Percentiles rank a stretch among this genome's conserved stretches.
Conservation (phyloP, 2,329 filamentous ascomycete genomes). For the Alternaria sp. region DNA sequence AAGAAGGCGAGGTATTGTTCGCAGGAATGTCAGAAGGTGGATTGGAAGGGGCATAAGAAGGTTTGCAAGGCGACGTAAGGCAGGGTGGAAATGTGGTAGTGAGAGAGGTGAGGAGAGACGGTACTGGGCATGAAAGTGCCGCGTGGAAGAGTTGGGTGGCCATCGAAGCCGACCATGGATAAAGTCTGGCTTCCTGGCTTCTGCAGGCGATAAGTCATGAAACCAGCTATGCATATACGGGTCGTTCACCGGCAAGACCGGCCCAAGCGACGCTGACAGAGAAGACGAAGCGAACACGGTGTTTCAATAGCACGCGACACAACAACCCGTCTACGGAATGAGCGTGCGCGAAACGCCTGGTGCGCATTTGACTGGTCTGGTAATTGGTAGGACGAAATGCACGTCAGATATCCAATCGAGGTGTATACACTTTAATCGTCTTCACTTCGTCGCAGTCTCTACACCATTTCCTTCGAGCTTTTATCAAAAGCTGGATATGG, state of each 20-base stretch:
- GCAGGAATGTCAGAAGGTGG: slow-evolving; percentile 21
- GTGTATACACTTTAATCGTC: not conserved
- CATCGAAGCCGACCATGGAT: not conserved
- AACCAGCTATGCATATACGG: not conserved
- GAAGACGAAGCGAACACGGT: not conserved
- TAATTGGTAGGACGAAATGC: not conserved
- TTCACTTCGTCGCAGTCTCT: not conserved
- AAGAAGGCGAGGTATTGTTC: slow-evolving; percentile 19
- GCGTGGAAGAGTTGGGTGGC: not conserved
- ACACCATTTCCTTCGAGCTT: not conserved
- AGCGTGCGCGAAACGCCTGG: not conserved
- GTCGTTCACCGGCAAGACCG: not conserved
- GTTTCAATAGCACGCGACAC: not conserved
- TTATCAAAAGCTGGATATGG: not conserved
- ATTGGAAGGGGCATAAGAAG: slow-evolving; percentile 25
- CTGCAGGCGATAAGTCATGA: not conserved
- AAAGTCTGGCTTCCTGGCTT: not conserved
- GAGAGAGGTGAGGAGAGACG: not conserved
- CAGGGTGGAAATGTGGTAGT: not conserved
- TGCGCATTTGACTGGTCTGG: not conserved
- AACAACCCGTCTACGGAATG: not conserved
- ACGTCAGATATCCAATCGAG: not conserved
- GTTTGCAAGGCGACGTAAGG: slow-evolving; percentile 6
- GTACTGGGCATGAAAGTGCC: not conserved
- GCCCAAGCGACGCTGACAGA: not conserved